Conservation (phyloP, 75 land plant species). For the Sequoiadendron giganteum region DNA sequence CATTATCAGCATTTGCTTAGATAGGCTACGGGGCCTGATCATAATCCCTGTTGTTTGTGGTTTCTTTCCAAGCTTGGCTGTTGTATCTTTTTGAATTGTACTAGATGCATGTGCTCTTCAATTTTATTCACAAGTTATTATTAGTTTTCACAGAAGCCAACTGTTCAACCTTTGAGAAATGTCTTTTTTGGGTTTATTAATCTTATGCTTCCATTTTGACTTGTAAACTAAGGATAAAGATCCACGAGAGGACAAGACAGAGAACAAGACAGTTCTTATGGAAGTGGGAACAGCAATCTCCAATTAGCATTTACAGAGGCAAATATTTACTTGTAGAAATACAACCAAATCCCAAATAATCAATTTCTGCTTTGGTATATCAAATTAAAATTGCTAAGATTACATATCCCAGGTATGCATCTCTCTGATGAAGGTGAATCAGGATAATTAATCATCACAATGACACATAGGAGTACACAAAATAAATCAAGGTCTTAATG, state of each 20-base stretch:
- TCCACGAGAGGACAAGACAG: background rate
- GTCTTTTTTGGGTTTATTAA: background rate
- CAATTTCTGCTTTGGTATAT: background rate
- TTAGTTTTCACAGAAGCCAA: background rate
- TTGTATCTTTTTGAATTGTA: background rate
- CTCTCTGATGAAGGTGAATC: background rate
- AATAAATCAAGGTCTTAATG: no score
- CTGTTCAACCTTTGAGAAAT: background rate
- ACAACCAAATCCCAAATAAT: background rate
- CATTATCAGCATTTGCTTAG: background rate
- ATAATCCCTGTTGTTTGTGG: background rate
- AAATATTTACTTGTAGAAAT: background rate
- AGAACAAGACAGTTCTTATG: background rate
- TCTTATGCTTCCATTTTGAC: background rate
- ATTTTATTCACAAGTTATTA: background rate
- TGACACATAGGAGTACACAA: background rate
- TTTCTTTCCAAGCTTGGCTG: background rate
- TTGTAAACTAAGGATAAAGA: background rate
- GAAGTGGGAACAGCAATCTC: background rate
- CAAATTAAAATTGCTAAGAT: background rate
- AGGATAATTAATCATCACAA: no score
- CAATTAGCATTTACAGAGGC: background rate
- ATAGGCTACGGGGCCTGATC: background rate
- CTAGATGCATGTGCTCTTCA: background rate
- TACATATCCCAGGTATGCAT: background rate